Evolutionary conservation across 192 early-diverging fungal genomes (phyloP), one percentile per base, ranked within the genome.

Genomic region (Chytriomyces sp.): DNA sequence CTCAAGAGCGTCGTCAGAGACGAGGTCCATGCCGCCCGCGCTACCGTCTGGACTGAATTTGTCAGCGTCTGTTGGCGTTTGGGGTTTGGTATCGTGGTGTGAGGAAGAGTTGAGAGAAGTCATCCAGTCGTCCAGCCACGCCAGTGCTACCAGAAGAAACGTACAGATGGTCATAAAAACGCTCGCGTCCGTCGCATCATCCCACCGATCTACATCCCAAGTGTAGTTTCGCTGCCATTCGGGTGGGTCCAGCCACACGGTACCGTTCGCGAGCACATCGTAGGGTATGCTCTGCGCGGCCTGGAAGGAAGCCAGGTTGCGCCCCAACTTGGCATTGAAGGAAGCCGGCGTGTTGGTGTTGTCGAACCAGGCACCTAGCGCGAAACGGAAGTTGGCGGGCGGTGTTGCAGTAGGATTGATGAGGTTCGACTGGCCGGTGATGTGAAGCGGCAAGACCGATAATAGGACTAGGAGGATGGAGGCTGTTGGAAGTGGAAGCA

Each of bases 1-100:
- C 33, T n/a, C 32, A 30, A 68, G 53, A 37, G 66, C 49, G 5
- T 54, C 66, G 34, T 68, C 66, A 37, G 52, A 32, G 37, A 68
- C 54, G 5, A 68, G 30, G 56, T 34, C 66, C 22, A 68, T 39
- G 1, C 66, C 66, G 12, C 56, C 26, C 30, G 31, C n/a, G 17
- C 44, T 22, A 19, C 52, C 66, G 22, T 68, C 30, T 17, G 49
- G n/a, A 10, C n/a, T 12, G n/a, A 30, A 26, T 30, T 64, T 38
- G 34, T 64, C 63, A 39, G 63, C 63, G 0, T 49, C 31, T 58
- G 12, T 14, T 31, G 56, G 28, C 56, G n/a, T n/a, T n/a, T n/a
- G n/a, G n/a, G n/a, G n/a, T n/a, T n/a, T n/a, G n/a, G n/a, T n/a
- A n/a, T n/a, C n/a, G n/a, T n/a, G n/a, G n/a, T n/a, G n/a, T n/a